Conservation (phyloP, 805 yeast species). For the Candida incommunis region DNA sequence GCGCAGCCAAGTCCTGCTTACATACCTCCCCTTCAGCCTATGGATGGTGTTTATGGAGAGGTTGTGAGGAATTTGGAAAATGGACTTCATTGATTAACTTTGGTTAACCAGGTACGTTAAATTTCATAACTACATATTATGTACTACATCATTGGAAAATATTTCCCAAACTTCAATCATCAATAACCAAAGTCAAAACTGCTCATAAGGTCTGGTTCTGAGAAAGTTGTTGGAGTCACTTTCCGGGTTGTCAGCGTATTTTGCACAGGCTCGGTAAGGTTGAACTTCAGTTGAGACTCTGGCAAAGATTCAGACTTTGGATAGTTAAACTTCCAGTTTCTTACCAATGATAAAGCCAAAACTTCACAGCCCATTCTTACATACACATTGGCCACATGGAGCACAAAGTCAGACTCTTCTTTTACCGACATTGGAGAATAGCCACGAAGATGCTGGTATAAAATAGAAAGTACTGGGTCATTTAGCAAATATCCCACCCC, state of each 20-base stretch:
- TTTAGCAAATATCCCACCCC: slow-evolving; percentile 33
- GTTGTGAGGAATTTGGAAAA: background rate
- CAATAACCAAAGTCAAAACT: slow-evolving; percentile 40
- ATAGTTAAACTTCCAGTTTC: slow-evolving; percentile 48
- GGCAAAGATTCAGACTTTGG: background rate
- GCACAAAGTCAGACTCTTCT: slow-evolving; percentile 53
- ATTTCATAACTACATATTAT: background rate
- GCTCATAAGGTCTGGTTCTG: slow-evolving; percentile 70
- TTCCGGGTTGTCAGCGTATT: no score
- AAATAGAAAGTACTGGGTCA: slow-evolving; percentile 66
- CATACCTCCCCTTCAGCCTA: slow-evolving; percentile 24
- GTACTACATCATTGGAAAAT: no score
- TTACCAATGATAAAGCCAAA: slow-evolving; percentile 45
- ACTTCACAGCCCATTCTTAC: slow-evolving; percentile 87
- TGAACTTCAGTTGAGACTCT: background rate
- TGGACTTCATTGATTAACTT: background rate
- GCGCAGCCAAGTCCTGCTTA: slow-evolving; percentile 28
- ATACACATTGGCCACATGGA: slow-evolving; percentile 52
- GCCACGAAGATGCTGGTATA: slow-evolving; percentile 49
- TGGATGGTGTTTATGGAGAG: background rate
- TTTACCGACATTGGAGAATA: slow-evolving; percentile 34
- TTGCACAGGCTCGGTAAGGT: background rate
- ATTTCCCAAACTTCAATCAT: background rate
- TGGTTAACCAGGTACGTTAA: no score
- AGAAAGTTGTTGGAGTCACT: slow-evolving; percentile 36